phyloP scores from a whole-genome alignment of 2,329 filamentous ascomycete genomes.

The Colletotrichum tabaci region DNA sequence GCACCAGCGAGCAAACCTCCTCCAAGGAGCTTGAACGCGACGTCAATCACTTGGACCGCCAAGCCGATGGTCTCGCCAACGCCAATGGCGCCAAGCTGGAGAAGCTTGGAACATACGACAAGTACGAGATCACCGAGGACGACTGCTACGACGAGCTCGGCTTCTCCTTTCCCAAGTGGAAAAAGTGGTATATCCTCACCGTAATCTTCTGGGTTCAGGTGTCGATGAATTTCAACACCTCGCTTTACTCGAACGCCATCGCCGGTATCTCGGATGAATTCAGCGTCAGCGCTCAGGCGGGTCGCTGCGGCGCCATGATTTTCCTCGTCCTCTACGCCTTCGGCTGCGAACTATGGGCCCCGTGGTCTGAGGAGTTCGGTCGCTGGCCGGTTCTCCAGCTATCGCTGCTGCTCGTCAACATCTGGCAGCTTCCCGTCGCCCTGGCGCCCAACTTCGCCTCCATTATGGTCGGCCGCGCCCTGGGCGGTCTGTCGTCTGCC shows the following conservation, averaged over 20 bases:
- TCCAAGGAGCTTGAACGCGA: not conserved
- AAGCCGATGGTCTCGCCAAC: constrained; percentile 55
- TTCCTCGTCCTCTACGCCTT: constrained; percentile 88
- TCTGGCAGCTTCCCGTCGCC: constrained; percentile 82
- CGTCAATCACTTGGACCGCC: constrained; percentile 48
- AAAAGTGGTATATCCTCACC: constrained; percentile 82
- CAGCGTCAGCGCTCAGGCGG: constrained; percentile 76
- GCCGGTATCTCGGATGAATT: constrained; percentile 78
- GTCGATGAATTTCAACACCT: constrained; percentile 86
- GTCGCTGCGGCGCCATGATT: constrained; percentile 81
- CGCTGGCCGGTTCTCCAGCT: constrained; percentile 82
- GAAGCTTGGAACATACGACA: constrained; percentile 56
- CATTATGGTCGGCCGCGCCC: constrained; percentile 78
- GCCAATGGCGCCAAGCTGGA: constrained; percentile 47
- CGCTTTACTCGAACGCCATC: constrained; percentile 79
- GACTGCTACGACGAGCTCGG: constrained; percentile 79
- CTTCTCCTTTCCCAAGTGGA: constrained; percentile 71
- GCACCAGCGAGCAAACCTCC: constrained; percentile 14
- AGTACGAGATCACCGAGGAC: constrained; percentile 64
- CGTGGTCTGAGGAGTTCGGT: constrained; percentile 88
- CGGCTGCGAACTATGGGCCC: constrained; percentile 90
- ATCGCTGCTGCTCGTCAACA: constrained; percentile 81
- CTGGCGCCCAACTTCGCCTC: constrained; percentile 81
- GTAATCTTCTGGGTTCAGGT: constrained; percentile 81
- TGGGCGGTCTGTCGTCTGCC: constrained; percentile 80